phyloP scores from a whole-genome alignment of 805 yeast species.

The Candida saitoana region DNA sequence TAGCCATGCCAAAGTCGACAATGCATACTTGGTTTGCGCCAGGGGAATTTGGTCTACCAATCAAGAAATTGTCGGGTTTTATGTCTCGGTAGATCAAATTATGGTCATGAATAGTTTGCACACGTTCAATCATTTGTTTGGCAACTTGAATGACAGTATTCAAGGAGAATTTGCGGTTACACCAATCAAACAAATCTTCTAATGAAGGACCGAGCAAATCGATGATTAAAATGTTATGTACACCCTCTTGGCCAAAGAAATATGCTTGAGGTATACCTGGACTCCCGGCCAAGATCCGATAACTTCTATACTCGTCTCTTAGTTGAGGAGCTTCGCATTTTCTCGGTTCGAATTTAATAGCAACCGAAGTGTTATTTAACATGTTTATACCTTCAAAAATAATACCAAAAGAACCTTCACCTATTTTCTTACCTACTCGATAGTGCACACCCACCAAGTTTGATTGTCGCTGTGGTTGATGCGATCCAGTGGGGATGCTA shows the following conservation, averaged over 20 bases:
- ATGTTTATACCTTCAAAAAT: constrained; percentile 93
- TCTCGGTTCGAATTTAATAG: constrained; percentile 95
- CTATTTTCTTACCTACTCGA: constrained; percentile 94
- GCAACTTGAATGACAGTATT: constrained; percentile 93
- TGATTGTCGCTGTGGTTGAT: constrained; percentile 3
- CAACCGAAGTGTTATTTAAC: constrained; percentile 88
- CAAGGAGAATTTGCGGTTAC: constrained; percentile 82
- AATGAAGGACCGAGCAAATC: constrained; percentile 93
- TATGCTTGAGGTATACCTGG: constrained; percentile 94
- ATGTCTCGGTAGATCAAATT: constrained; percentile 93
- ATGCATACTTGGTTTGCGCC: constrained; percentile 83
- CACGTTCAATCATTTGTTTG: constrained; percentile 86
- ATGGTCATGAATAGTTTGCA: constrained; percentile 82
- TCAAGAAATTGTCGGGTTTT: constrained; percentile 94
- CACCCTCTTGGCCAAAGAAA: constrained; percentile 97
- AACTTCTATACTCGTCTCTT: constrained; percentile 94
- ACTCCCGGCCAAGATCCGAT: constrained; percentile 76
- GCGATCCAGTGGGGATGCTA: neutral
- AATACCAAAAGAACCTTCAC: constrained; percentile 98
- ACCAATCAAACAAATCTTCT: constrained; percentile 97
- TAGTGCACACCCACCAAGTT: constrained; percentile 85
- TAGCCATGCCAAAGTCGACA: constrained; percentile 98
- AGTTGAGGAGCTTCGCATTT: constrained; percentile 97
- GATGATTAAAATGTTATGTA: constrained; percentile 90
- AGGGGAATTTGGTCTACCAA: constrained; percentile 82